Percentiles rank a stretch among this genome's conserved stretches.
These are phyloP conservation scores for Fusarium mundagurra DNA, from an alignment of 2,329 filamentous ascomycete species.

Conservation along the genomic window DNA sequence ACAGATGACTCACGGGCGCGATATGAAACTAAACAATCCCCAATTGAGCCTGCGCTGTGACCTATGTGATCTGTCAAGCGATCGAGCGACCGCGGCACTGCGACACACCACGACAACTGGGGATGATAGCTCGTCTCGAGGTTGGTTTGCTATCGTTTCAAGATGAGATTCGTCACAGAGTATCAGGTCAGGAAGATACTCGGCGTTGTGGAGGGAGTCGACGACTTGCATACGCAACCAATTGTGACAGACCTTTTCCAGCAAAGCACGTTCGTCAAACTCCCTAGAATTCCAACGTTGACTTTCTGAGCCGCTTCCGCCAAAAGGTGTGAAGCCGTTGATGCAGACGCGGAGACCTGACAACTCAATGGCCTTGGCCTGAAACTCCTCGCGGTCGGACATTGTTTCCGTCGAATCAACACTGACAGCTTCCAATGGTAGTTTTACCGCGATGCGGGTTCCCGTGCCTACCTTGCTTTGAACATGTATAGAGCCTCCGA, in stretches of 20 bases:
- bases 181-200: conserved; percentile 41
- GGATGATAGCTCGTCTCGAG: conserved; percentile 20
- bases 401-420: neutral
- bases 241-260: conserved; percentile 19
- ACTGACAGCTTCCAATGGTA: conserved; percentile 41
- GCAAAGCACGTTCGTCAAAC: neutral
- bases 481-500: conserved; percentile 68
- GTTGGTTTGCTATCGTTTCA: neutral
- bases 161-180: conserved; percentile 34
- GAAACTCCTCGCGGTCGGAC: conserved; percentile 40
- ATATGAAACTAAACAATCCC: conserved; percentile 48
- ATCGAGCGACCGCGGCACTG: conserved; percentile 45
- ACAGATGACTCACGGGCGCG: conserved; percentile 48
- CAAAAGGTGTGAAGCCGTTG: neutral
- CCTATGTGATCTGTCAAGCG: conserved; percentile 28
- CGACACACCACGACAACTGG: conserved; percentile 48
- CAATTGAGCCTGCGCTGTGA: conserved; percentile 24
- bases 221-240: conserved; percentile 33
- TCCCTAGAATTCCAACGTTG: conserved; percentile 1
- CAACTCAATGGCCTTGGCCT: conserved; percentile 43
- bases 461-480: conserved; percentile 54
- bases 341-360: conserved; percentile 42
- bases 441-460: conserved; percentile 48
- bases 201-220: neutral
- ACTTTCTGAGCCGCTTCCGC: neutral